phyloP scores from a whole-genome alignment of 2,329 filamentous ascomycete species.

The Diplodia mutila region DNA sequence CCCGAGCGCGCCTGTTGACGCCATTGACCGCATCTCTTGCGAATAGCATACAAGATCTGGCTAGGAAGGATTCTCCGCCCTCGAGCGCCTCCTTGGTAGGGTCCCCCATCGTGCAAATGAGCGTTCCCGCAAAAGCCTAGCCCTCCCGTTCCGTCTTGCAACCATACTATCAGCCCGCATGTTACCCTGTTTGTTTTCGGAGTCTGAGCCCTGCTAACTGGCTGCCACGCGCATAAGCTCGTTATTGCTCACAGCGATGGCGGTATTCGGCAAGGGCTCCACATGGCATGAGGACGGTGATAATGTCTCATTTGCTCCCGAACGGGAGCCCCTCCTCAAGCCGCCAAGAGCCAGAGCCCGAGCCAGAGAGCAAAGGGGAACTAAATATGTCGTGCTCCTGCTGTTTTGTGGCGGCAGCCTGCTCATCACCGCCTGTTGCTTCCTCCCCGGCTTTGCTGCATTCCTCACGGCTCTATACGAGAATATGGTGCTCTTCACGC shows the following conservation, averaged over 20 bases:
- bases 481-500: constrained; percentile 18
- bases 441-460: constrained; percentile 6
- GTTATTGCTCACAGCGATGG: constrained; percentile 25
- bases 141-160: constrained; percentile 14
- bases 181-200: constrained; percentile 22
- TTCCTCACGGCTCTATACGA: constrained; percentile 13
- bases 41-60: constrained; percentile 17
- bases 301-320: constrained; percentile 21
- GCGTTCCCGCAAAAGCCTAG: background rate
- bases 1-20: constrained; percentile 16
- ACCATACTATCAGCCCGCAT: background rate
- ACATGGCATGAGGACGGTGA: constrained; percentile 22
- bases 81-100: constrained; percentile 1
- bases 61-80: constrained; percentile 4
- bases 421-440: constrained; percentile 21
- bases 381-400: constrained; percentile 26
- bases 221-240: constrained; percentile 26
- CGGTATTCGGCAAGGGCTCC: constrained; percentile 18
- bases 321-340: constrained; percentile 23
- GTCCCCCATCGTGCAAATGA: constrained; percentile 1
- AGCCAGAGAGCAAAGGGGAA: constrained; percentile 1
- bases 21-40: constrained; percentile 19
- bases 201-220: constrained; percentile 15
- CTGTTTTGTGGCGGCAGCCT: constrained; percentile 17
- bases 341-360: constrained; percentile 6